Conservation (phyloP, 73 alveolate genomes). For the Tetrahymena malaccensis region DNA sequence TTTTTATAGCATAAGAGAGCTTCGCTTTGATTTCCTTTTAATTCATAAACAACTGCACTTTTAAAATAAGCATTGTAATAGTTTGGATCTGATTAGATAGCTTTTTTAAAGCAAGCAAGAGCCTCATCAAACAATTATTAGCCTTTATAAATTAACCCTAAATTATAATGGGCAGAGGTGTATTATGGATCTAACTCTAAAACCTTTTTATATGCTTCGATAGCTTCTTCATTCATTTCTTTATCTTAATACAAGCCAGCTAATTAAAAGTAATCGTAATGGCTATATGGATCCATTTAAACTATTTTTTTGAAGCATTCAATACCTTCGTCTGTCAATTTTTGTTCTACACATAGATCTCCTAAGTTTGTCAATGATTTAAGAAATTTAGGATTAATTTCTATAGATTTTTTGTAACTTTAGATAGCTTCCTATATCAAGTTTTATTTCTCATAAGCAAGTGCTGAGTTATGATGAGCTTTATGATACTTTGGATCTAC, state of each 20-base stretch:
- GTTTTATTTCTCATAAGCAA: too few relatives aligned
- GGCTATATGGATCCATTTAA: not conserved
- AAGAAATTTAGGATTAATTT: not conserved
- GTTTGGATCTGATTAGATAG: not conserved
- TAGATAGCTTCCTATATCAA: not conserved
- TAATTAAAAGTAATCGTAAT: too few relatives aligned
- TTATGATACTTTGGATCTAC: not conserved
- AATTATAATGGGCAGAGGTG: not conserved
- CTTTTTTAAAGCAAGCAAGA: too few relatives aligned
- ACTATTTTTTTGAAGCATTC: not conserved
- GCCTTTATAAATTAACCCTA: not conserved
- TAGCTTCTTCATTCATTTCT: not conserved
- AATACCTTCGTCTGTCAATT: not conserved
- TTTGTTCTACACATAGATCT: not conserved
- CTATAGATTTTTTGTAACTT: not conserved
- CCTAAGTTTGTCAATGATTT: too few relatives aligned
- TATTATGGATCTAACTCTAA: not conserved
- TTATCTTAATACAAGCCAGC: not conserved
- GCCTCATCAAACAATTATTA: not conserved
- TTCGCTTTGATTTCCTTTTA: not conserved
- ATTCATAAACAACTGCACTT: not conserved
- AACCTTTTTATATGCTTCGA: not conserved
- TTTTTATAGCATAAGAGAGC: not conserved
- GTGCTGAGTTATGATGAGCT: not conserved
- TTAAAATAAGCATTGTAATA: not conserved